Conservation (phyloP, 1,284 basidiomycete species). For the Ceratobasidium sp. region DNA sequence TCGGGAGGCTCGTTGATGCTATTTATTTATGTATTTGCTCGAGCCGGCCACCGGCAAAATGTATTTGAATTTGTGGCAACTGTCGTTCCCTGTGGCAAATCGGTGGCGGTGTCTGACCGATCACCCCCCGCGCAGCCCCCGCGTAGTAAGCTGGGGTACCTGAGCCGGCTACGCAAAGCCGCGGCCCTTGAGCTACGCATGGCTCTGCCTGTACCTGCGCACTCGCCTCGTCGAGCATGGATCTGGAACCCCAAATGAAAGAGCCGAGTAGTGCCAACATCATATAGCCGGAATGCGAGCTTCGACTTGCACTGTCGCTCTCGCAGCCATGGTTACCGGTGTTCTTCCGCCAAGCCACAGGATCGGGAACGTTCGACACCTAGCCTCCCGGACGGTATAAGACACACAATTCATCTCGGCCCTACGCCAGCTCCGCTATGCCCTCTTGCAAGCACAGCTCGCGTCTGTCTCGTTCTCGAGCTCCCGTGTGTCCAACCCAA, state of each 20-base stretch:
- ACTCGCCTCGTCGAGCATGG: background rate
- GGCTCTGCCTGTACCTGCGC: background rate
- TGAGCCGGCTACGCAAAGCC: background rate
- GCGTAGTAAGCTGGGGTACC: background rate
- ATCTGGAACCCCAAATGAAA: too few relatives aligned
- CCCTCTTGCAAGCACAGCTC: constrained; percentile 26
- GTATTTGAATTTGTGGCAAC: constrained; percentile 34
- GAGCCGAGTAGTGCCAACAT: constrained; percentile 30
- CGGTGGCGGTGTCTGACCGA: constrained; percentile 36
- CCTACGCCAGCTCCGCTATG: constrained; percentile 13
- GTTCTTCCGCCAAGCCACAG: constrained; percentile 43
- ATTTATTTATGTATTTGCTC: constrained; percentile 13
- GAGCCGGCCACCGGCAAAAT: background rate
- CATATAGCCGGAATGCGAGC: constrained; percentile 25
- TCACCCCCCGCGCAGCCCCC: constrained; percentile 28
- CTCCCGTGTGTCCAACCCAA: background rate
- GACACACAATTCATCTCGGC: background rate
- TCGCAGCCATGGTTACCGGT: constrained; percentile 44
- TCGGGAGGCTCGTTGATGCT: constrained; percentile 3
- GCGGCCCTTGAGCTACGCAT: background rate
- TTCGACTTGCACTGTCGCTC: constrained; percentile 26
- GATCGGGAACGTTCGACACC: constrained; percentile 9
- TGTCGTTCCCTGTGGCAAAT: constrained; percentile 25
- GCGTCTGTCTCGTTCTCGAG: background rate
- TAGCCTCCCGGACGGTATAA: background rate